phyloP scores from a whole-genome alignment of 2,329 filamentous ascomycete species.

The Phialophora tarda region DNA sequence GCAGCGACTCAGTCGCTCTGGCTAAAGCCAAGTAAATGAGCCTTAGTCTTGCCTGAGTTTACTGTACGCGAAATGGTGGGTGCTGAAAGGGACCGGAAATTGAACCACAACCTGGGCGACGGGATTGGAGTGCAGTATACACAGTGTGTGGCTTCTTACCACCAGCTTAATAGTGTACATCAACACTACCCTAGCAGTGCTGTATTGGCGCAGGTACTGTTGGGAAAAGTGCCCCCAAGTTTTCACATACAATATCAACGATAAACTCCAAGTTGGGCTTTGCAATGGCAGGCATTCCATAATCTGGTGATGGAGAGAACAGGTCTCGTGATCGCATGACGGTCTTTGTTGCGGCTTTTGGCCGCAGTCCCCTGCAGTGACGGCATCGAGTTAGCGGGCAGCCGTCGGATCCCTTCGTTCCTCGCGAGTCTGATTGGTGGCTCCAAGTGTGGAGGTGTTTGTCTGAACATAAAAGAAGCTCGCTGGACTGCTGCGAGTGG shows the following conservation, averaged over 20 bases:
- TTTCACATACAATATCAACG: conserved; percentile 13
- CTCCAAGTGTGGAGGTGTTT: conserved; percentile 11
- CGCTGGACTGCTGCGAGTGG: conserved; percentile 6
- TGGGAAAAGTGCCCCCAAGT: neutral
- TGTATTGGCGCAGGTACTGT: neutral
- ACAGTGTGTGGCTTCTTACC: neutral
- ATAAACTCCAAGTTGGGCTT: conserved; percentile 1
- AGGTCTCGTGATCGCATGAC: conserved; percentile 18
- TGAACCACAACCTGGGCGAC: conserved; percentile 1
- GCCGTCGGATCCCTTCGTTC: conserved; percentile 9
- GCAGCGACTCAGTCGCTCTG: conserved; percentile 84
- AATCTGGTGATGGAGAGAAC: conserved; percentile 14
- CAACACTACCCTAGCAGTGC: conserved; percentile 5
- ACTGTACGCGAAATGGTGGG: neutral
- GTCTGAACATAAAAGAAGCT: conserved; percentile 17
- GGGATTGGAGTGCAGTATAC: neutral
- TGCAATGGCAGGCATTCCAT: neutral
- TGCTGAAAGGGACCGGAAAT: conserved; percentile 6
- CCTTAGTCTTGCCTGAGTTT: neutral
- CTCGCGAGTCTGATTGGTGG: conserved; percentile 11
- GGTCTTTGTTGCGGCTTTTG: neutral
- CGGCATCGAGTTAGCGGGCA: conserved; percentile 4
- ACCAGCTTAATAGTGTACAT: conserved; percentile 19
- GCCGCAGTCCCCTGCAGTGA: conserved; percentile 1
- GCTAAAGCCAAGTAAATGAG: conserved; percentile 74